phyloP scores from a whole-genome alignment of 2,329 filamentous ascomycete genomes.

The Fusarium solani-melongenae region DNA sequence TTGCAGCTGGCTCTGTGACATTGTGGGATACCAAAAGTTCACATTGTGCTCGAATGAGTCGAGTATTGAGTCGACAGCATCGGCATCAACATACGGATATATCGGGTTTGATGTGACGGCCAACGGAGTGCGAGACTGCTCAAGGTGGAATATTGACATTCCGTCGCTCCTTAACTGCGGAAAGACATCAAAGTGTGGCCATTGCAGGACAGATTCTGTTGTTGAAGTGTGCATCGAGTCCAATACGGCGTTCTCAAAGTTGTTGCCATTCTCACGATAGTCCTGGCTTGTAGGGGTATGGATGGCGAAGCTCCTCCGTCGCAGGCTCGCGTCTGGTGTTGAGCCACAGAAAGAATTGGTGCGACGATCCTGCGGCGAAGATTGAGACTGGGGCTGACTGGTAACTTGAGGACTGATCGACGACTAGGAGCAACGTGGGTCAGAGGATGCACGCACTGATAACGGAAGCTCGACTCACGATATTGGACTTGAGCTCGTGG shows the following conservation, averaged over 20 bases:
- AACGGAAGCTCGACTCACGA: constrained; percentile 45
- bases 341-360: constrained; percentile 40
- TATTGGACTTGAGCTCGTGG: constrained; percentile 55
- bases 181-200: constrained; percentile 61
- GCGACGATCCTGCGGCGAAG: constrained; percentile 31
- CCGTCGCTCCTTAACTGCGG: constrained; percentile 56
- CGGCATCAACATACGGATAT: constrained; percentile 55
- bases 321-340: constrained; percentile 31
- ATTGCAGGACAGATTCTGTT: constrained; percentile 62
- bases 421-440: background rate
- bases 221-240: constrained; percentile 63
- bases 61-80: constrained; percentile 56
- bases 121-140: constrained; percentile 54
- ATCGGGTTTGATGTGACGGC: constrained; percentile 48
- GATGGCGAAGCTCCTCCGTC: constrained; percentile 39
- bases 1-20: constrained; percentile 54
- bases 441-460: background rate
- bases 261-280: constrained; percentile 35
- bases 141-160: constrained; percentile 59
- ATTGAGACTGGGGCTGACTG: constrained; percentile 20
- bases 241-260: constrained; percentile 59
- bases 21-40: constrained; percentile 66
- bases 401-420: constrained; percentile 16
- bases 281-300: constrained; percentile 37
- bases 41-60: constrained; percentile 58